Conservation (phyloP, 306 rosid genomes). For the Cercis canadensis region DNA sequence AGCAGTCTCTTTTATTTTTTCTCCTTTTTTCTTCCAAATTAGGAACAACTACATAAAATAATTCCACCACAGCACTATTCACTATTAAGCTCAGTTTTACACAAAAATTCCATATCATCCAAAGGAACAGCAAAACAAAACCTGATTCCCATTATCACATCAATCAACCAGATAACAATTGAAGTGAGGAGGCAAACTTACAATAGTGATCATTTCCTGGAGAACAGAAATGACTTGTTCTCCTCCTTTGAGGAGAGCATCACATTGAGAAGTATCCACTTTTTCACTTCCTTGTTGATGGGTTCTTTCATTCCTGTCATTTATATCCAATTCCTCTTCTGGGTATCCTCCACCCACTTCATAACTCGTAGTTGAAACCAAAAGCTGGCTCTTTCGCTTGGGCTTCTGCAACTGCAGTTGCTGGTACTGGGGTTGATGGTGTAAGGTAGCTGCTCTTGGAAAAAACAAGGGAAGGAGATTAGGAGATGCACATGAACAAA, state of each 20-base stretch:
- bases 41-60: background rate
- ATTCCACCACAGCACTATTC: too few relatives aligned
- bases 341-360: constrained; percentile 87
- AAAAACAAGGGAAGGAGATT: background rate
- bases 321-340: constrained; percentile 43
- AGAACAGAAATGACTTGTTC: constrained; percentile 95
- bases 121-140: background rate
- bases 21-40: too few relatives aligned
- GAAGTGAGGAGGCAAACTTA: constrained; percentile 37
- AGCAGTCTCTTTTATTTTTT: too few relatives aligned
- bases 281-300: constrained; percentile 33
- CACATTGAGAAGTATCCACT: constrained; percentile 51
- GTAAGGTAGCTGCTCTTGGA: constrained; percentile 1
- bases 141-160: background rate
- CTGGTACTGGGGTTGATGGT: background rate
- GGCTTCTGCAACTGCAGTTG: constrained; percentile 36
- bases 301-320: constrained; percentile 25
- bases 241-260: constrained; percentile 83
- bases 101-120: background rate
- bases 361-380: constrained; percentile 43
- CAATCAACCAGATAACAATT: background rate
- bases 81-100: background rate
- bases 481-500: constrained; percentile 15
- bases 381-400: constrained; percentile 7
- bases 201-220: constrained; percentile 75